These are phyloP conservation scores for Aspergillus cristatus DNA, from an alignment of 495 filamentous ascomycete genomes.

Conservation along the genomic window DNA sequence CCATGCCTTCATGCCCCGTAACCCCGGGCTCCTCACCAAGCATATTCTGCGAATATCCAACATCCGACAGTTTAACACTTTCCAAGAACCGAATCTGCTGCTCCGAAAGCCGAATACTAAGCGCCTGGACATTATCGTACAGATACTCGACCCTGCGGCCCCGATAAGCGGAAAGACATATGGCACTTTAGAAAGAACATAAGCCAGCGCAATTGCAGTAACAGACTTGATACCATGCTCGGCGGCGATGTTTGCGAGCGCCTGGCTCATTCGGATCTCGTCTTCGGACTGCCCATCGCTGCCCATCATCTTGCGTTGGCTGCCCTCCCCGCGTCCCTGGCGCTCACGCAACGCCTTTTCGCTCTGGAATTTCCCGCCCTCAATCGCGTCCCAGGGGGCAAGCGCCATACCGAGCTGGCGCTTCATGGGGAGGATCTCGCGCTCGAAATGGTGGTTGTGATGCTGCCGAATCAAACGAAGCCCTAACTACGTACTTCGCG, in stretches of 20 bases:
- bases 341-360: constrained; percentile 20
- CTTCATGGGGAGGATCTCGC: constrained; percentile 50
- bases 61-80: constrained; percentile 34
- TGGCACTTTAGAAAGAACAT: constrained; percentile 62
- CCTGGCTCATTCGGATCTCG: constrained; percentile 33
- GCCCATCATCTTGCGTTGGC: constrained; percentile 13
- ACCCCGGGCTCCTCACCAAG: constrained; percentile 18
- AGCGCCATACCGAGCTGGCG: constrained; percentile 48
- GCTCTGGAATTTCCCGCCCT: constrained; percentile 45
- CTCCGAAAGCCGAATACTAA: constrained; percentile 42
- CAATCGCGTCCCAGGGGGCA: constrained; percentile 47
- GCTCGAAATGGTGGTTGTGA: constrained; percentile 48
- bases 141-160: constrained; percentile 57
- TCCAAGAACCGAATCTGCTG: constrained; percentile 53
- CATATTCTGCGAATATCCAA: constrained; percentile 39
- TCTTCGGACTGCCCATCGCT: constrained; percentile 23
- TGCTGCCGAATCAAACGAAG: too few relatives aligned
- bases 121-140: constrained; percentile 51
- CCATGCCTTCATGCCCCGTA: constrained; percentile 29
- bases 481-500: too few relatives aligned
- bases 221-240: constrained; percentile 36
- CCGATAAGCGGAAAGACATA: constrained; percentile 74
- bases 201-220: constrained; percentile 59
- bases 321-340: constrained; percentile 19
- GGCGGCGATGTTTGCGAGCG: constrained; percentile 42